Evolutionary conservation across 164 flowering plant species (phyloP), one percentile per base, ranked within the genome.

Genomic region (Aristolochia fimbriata): DNA sequence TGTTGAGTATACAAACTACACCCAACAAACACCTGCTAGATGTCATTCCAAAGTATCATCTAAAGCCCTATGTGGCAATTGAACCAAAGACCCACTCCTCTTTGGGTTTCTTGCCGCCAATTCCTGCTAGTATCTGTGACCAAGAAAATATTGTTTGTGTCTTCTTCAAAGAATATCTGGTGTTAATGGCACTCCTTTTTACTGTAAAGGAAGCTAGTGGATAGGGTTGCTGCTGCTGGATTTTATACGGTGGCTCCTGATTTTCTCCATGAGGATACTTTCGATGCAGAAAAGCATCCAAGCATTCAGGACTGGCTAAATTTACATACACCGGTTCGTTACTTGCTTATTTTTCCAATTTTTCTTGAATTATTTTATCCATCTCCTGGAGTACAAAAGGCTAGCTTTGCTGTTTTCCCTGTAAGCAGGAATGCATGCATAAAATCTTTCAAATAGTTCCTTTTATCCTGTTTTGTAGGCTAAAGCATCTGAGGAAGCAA

Each of bases 231-330:
- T 23, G 76, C 78, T 57, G 75, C 79, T 58, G 93, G 88, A 56
- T 83, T 52, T 62, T 78, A 68, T 73, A 85, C 76, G 51, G 83
- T 77, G 57, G 87, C 74, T 70, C 92, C 88, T 33, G 88, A 86
- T 55, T 80, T 80, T 74, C 62, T 83, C 6, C 51, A 77, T 69
- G 84, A 83, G 33, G 93, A 86, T 65, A 80, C 86, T 19, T 80
- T 48, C 65, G 68, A 4, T 9, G 76, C 88, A 60, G 62, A 66
- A 0, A 62, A 74, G 51, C 19, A 68, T 56, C 69, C 64, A 50
- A 70, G 58, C 58, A 0, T 81, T 24, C 45, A 13, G 1, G 81
- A 43, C 31, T 86, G 92, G 88, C 0, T 80, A 53, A 73, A 81
- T 62, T 68, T 66, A 59, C 91, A 85, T 70, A 77, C 74, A 59